These are phyloP conservation scores for Puya raimondii DNA, from an alignment of 176 grass and related monocot species.

Conservation along the genomic window DNA sequence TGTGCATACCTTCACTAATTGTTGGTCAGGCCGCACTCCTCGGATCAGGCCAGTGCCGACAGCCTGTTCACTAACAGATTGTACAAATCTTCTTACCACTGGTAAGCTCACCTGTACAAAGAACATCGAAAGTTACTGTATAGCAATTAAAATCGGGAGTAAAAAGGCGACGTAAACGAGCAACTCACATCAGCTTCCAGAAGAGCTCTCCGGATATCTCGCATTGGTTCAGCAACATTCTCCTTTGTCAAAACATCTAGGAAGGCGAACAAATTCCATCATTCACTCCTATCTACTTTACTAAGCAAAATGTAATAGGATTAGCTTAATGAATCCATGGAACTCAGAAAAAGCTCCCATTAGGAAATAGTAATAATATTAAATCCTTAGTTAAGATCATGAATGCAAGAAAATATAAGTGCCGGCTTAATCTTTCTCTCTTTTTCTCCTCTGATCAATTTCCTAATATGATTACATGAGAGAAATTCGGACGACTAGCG, in stretches of 20 bases:
- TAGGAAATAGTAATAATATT: neutral
- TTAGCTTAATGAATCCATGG: neutral
- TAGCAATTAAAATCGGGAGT: too few relatives aligned
- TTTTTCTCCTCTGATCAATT: too few relatives aligned
- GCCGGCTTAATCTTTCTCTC: too few relatives aligned
- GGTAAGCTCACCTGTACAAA: constrained; percentile 77
- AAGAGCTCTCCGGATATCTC: constrained; percentile 92
- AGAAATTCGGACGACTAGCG: too few relatives aligned
- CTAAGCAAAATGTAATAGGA: constrained; percentile 7
- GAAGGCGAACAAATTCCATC: constrained; percentile 12
- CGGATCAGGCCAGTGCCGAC: constrained; percentile 59
- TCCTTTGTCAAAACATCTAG: constrained; percentile 85
- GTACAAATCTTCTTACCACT: constrained; percentile 74
- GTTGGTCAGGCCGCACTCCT: constrained; percentile 82
- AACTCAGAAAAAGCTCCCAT: neutral
- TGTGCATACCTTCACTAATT: constrained; percentile 78
- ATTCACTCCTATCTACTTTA: neutral
- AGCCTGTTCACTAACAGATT: constrained; percentile 77
- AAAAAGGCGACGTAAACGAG: neutral
- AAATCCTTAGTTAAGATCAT: too few relatives aligned
- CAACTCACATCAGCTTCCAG: constrained; percentile 93
- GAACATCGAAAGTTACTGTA: neutral
- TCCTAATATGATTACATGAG: too few relatives aligned
- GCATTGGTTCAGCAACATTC: constrained; percentile 87
- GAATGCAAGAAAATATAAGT: too few relatives aligned